These are phyloP conservation scores for Aquilaria sinensis DNA, from an alignment of 345 rosid genomes.

Conservation along the genomic window DNA sequence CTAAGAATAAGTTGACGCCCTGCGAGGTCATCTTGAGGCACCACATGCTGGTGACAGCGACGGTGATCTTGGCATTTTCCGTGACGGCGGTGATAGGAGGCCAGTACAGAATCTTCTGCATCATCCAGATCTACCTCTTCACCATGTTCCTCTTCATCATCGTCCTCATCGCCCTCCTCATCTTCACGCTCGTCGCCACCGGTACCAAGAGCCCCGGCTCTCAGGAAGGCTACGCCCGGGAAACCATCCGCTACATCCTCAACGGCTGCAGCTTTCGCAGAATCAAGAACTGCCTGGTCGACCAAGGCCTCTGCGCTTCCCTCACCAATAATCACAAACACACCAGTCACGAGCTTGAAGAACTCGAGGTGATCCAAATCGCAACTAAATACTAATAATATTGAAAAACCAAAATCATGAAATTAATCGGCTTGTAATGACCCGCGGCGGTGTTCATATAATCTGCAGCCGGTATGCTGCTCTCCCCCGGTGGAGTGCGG, in stretches of 20 bases:
- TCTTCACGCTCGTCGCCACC: not conserved
- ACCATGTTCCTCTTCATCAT: not conserved
- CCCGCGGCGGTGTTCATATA: not conserved
- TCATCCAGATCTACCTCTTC: not conserved
- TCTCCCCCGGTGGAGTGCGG: not conserved
- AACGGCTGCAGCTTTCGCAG: not conserved
- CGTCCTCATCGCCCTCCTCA: not conserved
- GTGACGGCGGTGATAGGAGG: too few relatives aligned
- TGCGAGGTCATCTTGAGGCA: too few relatives aligned
- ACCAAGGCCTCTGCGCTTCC: not conserved
- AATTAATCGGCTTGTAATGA: not conserved
- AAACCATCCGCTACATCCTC: not conserved
- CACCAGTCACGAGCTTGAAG: not conserved
- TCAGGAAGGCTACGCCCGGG: not conserved
- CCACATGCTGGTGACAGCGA: too few relatives aligned
- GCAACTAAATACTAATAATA: not conserved
- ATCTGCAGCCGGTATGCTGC: not conserved
- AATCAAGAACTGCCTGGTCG: not conserved
- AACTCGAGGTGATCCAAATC: not conserved
- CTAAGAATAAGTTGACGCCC: too few relatives aligned
- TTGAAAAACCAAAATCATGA: not conserved
- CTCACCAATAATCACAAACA: not conserved
- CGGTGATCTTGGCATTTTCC: too few relatives aligned
- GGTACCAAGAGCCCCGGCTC: not conserved
- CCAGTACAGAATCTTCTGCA: not conserved